Evolutionary conservation across 305 asterid genomes (phyloP), one percentile per base, ranked within the genome.

Genomic region (Fraxinus greggii): DNA sequence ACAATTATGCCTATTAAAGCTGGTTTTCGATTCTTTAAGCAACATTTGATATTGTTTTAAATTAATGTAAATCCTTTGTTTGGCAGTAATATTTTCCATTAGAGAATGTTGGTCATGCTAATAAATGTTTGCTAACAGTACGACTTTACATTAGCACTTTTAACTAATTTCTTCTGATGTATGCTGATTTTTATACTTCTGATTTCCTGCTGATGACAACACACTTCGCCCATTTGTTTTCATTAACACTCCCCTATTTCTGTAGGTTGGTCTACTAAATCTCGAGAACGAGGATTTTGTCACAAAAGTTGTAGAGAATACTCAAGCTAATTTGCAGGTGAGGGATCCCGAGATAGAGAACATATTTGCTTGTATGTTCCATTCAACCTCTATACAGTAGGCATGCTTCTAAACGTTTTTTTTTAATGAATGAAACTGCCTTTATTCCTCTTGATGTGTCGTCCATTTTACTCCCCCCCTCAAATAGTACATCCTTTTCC

Each of bases 261-360:
- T 92, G 76, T 86, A 96, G 99, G 91, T 93, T 88, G 99, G 99
- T 69, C 88, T 96, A 13, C 79, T 96, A 86, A 96, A 94, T 87
- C 86, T 96, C 93, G 99, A 96, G 88, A 93, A 93, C 86, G 99
- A 96, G 89, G 97, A 92, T 45, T 92, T 93, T 88, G 98, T 91
- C 79, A 88, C 79, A 85, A 88, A 86, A 83, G 78, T 93, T 81
- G 91, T 94, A 80, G 98, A 94, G 91, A 89, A 84, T 24, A 82
- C 93, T 70, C 97, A 90, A 63, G 86, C 84, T 70, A 88, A 86
- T 82, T 89, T 96, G 88, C 98, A 94, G 99, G 99, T 93, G 86
- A 87, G 84, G 72, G 81, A 82, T 56, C 79, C 80, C 70, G 35
- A 79, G 63, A 24, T 84, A 31, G 75, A 61, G 77, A 79, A 75